Base-by-base conservation (phyloP, 306 rosid species). In the Trifolium repens region DNA sequence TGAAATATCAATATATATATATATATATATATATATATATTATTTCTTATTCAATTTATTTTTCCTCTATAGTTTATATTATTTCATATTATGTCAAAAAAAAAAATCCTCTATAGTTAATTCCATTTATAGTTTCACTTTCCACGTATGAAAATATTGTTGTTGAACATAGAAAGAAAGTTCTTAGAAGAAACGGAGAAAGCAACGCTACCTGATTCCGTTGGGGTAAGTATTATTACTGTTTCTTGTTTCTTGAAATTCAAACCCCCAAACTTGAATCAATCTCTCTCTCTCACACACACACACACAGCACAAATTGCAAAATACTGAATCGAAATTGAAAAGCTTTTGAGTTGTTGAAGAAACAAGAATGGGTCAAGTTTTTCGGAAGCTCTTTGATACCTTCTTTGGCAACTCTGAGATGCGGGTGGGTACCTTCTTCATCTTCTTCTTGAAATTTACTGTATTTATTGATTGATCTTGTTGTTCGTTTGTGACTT, bases 341-440 rank as follows among this genome's bases (percentile, higher is more conserved):
- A n/a, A n/a, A 22, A 22, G 24, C 24, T 22, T 22, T 1, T 1
- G 1, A 22, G 24, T 22, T 22, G 24, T 22, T 22, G 24, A 22
- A 5, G 12, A 17, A 59, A 24, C 46, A 26, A 55, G 60, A 85
- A 85, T 85, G 88, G 88, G 86, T 79, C 88, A 85, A 85, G 88
- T 81, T 75, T 85, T 85, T 73, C 85, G 88, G 54, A 85, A 85
- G 86, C 84, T 85, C 43, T 85, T 85, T 35, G 88, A 85, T 8
- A 53, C 84, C 53, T 85, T 85, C 74, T 85, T 85, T 69, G 88
- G 86, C 62, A 85, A 54, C 84, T 65, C 84, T 34, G 86, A 85
- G 75, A 85, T 85, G 86, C 72, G 84, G 74, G 88, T 83, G 1
- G 2, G 16, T 46, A 64, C 5, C 2, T 9, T 79, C 16, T 55